Conservation (phyloP, 148 eudicot genomes). For the Limonium bicolor region DNA sequence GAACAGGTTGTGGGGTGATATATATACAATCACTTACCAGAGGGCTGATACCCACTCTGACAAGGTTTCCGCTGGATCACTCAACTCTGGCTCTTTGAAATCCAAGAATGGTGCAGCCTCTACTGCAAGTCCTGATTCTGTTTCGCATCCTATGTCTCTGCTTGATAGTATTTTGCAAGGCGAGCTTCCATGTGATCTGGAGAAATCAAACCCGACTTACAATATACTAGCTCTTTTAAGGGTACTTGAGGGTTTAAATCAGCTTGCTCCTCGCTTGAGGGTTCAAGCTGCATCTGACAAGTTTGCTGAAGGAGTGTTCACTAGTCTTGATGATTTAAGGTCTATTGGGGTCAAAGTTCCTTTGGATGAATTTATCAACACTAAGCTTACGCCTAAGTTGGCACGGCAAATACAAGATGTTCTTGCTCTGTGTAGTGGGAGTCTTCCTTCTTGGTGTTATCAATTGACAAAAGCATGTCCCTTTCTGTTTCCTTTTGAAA, state of each 20-base stretch:
- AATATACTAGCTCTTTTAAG: constrained; percentile 66
- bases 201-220: constrained; percentile 70
- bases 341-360: constrained; percentile 37
- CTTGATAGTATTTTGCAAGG: constrained; percentile 88
- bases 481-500: constrained; percentile 93
- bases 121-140: constrained; percentile 22
- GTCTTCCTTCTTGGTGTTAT: constrained; percentile 98
- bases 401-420: constrained; percentile 97
- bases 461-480: constrained; percentile 95
- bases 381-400: constrained; percentile 89
- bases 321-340: constrained; percentile 44
- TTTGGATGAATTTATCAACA: constrained; percentile 66
- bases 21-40: constrained; percentile 71
- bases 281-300: constrained; percentile 43
- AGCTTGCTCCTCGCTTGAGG: constrained; percentile 86
- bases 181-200: constrained; percentile 91
- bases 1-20: constrained; percentile 75
- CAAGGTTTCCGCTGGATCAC: constrained; percentile 24
- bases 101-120: constrained; percentile 35
- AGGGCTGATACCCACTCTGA: constrained; percentile 56
- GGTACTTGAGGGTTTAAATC: constrained; percentile 90
- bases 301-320: constrained; percentile 62
- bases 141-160: constrained; percentile 30
- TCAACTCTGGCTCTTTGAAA: constrained; percentile 28
- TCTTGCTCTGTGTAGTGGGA: constrained; percentile 92